Conservation (phyloP, 2,329 filamentous ascomycete species). For the Paecilomyces niveus region DNA sequence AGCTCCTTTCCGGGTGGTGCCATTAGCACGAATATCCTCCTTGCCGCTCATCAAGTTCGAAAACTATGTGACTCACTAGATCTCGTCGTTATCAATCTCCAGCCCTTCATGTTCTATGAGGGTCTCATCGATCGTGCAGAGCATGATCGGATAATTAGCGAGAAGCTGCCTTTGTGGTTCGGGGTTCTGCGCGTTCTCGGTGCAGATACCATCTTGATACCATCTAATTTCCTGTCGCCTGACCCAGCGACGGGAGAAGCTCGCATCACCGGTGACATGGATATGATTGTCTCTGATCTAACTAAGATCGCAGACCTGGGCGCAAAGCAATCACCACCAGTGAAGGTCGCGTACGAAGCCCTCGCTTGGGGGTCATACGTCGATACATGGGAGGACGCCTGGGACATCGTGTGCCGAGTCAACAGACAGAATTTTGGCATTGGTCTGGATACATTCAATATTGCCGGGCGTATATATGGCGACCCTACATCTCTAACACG, state of each 20-base stretch:
- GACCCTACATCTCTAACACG: conserved; percentile 53
- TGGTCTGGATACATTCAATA: conserved; percentile 72
- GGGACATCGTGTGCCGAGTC: conserved; percentile 60
- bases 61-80: conserved; percentile 27
- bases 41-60: conserved; percentile 52
- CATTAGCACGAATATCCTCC: conserved; percentile 32
- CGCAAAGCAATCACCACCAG: conserved; percentile 43
- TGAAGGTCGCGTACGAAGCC: conserved; percentile 65
- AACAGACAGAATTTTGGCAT: conserved; percentile 65
- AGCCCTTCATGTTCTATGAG: conserved; percentile 69
- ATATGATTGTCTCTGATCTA: conserved; percentile 55
- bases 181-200: conserved; percentile 51
- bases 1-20: conserved; percentile 39
- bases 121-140: conserved; percentile 55
- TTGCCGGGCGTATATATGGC: conserved; percentile 62
- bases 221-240: conserved; percentile 53
- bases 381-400: conserved; percentile 64
- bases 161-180: conserved; percentile 59
- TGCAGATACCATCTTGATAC: conserved; percentile 65
- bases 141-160: conserved; percentile 49
- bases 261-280: conserved; percentile 39
- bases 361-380: conserved; percentile 64
- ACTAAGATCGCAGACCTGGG: conserved; percentile 59
- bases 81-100: conserved; percentile 43
- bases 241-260: conserved; percentile 21